Evolutionary conservation across 768 basidiomycete genomes (phyloP).

Genomic region (Kondoa subrosea): DNA sequence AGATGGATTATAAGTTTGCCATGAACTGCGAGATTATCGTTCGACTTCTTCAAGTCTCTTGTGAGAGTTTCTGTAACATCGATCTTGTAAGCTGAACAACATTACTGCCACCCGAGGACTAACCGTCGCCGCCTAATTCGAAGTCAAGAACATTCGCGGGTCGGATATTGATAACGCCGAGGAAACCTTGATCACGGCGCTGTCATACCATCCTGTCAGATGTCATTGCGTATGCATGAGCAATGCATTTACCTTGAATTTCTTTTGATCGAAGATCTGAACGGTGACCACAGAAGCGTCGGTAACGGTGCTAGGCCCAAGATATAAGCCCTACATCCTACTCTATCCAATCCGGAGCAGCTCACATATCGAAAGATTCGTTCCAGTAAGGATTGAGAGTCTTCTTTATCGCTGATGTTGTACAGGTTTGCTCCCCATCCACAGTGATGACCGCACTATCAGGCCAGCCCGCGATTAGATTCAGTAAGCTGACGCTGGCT

Average conservation of each 20-base stretch:
- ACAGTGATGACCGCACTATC: conserved; percentile 82
- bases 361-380: conserved; percentile 93
- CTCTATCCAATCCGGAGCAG: conserved; percentile 7
- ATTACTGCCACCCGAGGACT: conserved; percentile 28
- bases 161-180: conserved; percentile 89
- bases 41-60: conserved; percentile 92
- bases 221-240: neutral
- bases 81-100: conserved; percentile 1
- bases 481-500: conserved; percentile 49
- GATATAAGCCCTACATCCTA: neutral
- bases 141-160: conserved; percentile 81
- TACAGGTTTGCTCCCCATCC: conserved; percentile 91
- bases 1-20: conserved; percentile 94
- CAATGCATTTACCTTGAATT: conserved; percentile 51
- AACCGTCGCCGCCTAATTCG: conserved; percentile 82
- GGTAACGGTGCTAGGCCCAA: conserved; percentile 58
- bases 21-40: conserved; percentile 92
- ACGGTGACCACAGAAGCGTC: conserved; percentile 96
- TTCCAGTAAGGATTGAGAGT: conserved; percentile 93
- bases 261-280: conserved; percentile 97
- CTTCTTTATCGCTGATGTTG: conserved; percentile 92
- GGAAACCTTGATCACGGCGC: conserved; percentile 89
- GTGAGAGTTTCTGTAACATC: conserved; percentile 73
- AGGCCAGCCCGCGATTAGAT: conserved; percentile 55
- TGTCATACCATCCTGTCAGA: neutral